A percentile compares a stretch with the other conserved stretches of the same genome.
These are phyloP conservation scores for Fusarium falciforme DNA, from an alignment of 2,329 filamentous ascomycete genomes.

Conservation along the genomic window DNA sequence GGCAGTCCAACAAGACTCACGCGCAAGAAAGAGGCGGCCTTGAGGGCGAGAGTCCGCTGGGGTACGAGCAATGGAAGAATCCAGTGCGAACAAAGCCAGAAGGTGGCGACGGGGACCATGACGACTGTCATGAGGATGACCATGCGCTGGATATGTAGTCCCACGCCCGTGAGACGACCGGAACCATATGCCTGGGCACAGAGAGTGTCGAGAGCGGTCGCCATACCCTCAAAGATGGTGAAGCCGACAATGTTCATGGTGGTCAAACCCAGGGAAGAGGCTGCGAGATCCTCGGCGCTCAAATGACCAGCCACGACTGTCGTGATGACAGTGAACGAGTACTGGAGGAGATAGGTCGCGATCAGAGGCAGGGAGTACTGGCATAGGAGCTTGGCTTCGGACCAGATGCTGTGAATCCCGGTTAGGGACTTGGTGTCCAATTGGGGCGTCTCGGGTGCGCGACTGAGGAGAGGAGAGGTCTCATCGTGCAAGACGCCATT, in stretches of 20 bases:
- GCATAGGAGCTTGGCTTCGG: conserved; percentile 32
- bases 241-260: conserved; percentile 68
- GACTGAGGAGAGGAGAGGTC: conserved; percentile 30
- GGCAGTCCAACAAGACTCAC: conserved; percentile 62
- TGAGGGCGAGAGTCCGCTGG: conserved; percentile 58
- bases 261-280: conserved; percentile 63
- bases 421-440: conserved; percentile 4
- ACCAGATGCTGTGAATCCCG: conserved; percentile 19
- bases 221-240: conserved; percentile 52
- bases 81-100: conserved; percentile 62
- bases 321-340: conserved; percentile 64
- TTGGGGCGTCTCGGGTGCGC: conserved; percentile 10
- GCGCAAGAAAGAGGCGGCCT: conserved; percentile 61
- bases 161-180: conserved; percentile 59
- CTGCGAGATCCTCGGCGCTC: conserved; percentile 64
- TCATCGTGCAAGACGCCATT: conserved; percentile 29
- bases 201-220: conserved; percentile 43
- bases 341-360: conserved; percentile 65
- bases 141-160: conserved; percentile 67
- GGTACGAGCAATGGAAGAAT: conserved; percentile 59
- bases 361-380: conserved; percentile 58
- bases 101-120: conserved; percentile 59
- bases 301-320: conserved; percentile 65
- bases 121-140: conserved; percentile 60
- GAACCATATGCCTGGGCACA: conserved; percentile 47